Evolutionary conservation across 2,329 filamentous ascomycete species (phyloP), one percentile per base, ranked within the genome.

Genomic region (Chalaropsis thielavioides): DNA sequence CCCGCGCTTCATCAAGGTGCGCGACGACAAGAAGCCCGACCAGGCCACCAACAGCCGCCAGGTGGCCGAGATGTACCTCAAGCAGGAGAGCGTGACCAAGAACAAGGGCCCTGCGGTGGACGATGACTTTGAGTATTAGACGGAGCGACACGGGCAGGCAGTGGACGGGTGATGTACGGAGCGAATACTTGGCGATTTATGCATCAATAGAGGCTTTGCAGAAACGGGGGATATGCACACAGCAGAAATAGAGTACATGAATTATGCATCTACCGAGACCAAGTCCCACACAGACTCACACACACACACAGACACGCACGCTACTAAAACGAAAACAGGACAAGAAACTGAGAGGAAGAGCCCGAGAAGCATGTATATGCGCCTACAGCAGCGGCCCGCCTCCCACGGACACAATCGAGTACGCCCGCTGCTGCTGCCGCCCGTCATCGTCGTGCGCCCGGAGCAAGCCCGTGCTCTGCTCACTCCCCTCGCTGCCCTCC

Each of bases 1-100:
- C 75, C 94, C 94, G 10, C 79, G 94, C 11, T 99, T 95, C 74
- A 94, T 99, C 73, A 90, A 91, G 73, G 77, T 90, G 49, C 82
- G 94, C 67, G 92, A 97, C 67, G 94, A 99, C 73, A 99, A 99
- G 82, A 96, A 95, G 77, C 85, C 90, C 0, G 92, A 96, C 68
- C 82, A 92, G 76, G 94, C 94, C 15, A 96, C 91, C 46, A 87
- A 81, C 41, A 90, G 86, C 68, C 80, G 86, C 62, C 89, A 94
- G 76, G 89, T 99, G 61, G 92, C 91, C 0, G 94, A 97, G 75
- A 96, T 99, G 92, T 99, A 97, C 77, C 81, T 86, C 69, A 92
- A 89, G 76, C 94, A 99, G 78, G 92, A 97, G 78, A 89, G 87
- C 70, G 90, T 96, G 62, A 78, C 83, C 13, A 95, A 94, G 80